These are phyloP conservation scores for Ceratocystis huliohia DNA, from an alignment of 2,329 filamentous ascomycete species.

Conservation along the genomic window DNA sequence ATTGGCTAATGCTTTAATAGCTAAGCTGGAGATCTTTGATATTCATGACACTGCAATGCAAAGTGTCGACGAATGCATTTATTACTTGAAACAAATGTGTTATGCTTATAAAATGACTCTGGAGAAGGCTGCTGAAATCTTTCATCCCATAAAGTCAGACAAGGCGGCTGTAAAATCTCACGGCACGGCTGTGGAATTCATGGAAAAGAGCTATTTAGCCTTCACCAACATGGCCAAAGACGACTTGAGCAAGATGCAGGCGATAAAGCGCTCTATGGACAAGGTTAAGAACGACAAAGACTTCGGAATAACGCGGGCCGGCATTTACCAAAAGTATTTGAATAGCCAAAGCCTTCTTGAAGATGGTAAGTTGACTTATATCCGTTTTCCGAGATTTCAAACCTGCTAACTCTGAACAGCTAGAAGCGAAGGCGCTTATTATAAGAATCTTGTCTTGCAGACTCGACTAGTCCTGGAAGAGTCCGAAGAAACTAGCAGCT, in stretches of 20 bases:
- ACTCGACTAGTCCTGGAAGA: neutral
- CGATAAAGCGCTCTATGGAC: neutral
- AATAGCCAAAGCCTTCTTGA: neutral
- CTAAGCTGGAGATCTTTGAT: slow-evolving; percentile 1
- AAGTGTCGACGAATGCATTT: neutral
- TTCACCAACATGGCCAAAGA: neutral
- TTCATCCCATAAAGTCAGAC: neutral
- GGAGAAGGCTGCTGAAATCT: neutral
- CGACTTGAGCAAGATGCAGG: neutral
- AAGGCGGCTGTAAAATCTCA: neutral
- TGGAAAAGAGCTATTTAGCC: neutral
- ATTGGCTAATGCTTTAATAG: neutral
- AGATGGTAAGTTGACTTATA: neutral
- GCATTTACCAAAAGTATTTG: neutral
- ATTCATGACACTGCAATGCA: neutral
- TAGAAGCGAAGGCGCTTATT: neutral
- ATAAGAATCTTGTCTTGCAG: neutral
- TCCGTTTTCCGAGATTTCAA: neutral
- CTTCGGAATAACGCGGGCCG: neutral
- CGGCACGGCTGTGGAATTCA: neutral
- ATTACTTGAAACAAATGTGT: neutral
- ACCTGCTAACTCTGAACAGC: neutral
- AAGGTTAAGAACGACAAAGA: neutral
- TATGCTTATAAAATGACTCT: neutral
- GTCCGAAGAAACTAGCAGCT: neutral